Base-by-base conservation (phyloP, 2,329 filamentous ascomycete genomes). In the Microcyclospora pomicola region DNA sequence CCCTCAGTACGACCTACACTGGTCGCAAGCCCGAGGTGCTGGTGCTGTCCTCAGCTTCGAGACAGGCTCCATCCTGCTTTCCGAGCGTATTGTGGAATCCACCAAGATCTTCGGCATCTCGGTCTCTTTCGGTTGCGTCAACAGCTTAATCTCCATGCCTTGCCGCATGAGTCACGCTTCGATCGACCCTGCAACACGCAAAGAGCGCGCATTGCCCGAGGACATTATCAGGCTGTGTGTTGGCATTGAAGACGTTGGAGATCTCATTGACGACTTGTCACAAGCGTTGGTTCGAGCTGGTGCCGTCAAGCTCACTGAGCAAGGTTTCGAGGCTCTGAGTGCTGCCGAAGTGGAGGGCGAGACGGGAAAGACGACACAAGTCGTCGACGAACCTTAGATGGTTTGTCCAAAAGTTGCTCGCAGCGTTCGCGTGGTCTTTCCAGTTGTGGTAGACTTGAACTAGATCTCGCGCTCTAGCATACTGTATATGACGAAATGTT, bases 101-200 rank as follows among this genome's bases (percentile, higher is more conserved):
- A 83, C 91, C 2, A 77, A 82, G 47, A 68, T 98, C 27, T 98
- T 85, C 78, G 86, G 82, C 27, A 98, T 98, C 51, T 92, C 83
- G 48, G 91, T 98, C 42, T 94, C 85, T 55, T 98, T 98, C 58
- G 91, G 91, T 34, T 96, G 91, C 59, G 91, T 98, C 48, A 98
- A 98, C 67, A 93, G 84, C 58, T 67, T 98, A 59, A 98, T 98
- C 62, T 95, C 87, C 66, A 95, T 98, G 88, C 88, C 91, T 7
- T 98, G 91, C 65, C 86, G 88, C 54, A 98, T 98, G 92, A 96
- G 88, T 63, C 91, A 98, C 63, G 91, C 91, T 30, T 94, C 85
- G 58, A 98, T 98, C 55, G 91, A 96, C 57, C 83, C 86, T 42
- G 93, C 94, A 67, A 96, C 87, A 37, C 72, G 91, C 49, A 71